These are phyloP conservation scores for Linum trigynum DNA, from an alignment of 345 rosid species.

Conservation along the genomic window DNA sequence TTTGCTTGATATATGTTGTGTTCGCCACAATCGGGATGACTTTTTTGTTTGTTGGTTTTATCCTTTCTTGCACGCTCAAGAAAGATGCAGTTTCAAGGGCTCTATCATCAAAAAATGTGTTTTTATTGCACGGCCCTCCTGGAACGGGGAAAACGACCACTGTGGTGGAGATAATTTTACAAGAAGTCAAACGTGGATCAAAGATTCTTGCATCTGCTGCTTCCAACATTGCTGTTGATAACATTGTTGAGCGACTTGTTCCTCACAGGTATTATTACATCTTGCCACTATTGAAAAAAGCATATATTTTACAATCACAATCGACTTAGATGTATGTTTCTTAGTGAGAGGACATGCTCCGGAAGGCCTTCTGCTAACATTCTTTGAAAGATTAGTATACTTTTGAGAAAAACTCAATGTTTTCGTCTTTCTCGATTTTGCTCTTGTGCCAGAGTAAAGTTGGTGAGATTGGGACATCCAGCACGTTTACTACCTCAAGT, in stretches of 20 bases:
- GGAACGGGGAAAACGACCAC: constrained; percentile 99
- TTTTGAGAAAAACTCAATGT: neutral
- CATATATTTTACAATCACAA: constrained; percentile 5
- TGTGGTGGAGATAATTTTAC: constrained; percentile 83
- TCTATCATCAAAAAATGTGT: constrained; percentile 71
- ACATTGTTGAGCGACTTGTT: constrained; percentile 91
- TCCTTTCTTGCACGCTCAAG: constrained; percentile 29
- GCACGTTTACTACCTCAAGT: constrained; percentile 93
- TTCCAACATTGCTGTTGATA: constrained; percentile 96
- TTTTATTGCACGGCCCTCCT: constrained; percentile 95
- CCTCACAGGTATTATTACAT: constrained; percentile 54
- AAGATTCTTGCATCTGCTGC: constrained; percentile 97
- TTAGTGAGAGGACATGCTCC: neutral
- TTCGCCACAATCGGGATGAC: constrained; percentile 10
- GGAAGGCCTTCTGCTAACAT: neutral
- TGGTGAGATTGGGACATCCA: constrained; percentile 95
- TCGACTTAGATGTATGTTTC: neutral
- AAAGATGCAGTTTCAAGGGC: constrained; percentile 81
- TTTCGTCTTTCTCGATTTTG: neutral
- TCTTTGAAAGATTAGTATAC: neutral
- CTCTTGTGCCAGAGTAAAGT: constrained; percentile 42
- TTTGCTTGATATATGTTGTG: neutral
- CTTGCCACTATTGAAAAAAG: neutral
- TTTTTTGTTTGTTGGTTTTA: constrained; percentile 1
- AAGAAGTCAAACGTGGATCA: constrained; percentile 91